Conservation (phyloP, 805 yeast genomes). For the Sungouiozyma ichnusensis region DNA sequence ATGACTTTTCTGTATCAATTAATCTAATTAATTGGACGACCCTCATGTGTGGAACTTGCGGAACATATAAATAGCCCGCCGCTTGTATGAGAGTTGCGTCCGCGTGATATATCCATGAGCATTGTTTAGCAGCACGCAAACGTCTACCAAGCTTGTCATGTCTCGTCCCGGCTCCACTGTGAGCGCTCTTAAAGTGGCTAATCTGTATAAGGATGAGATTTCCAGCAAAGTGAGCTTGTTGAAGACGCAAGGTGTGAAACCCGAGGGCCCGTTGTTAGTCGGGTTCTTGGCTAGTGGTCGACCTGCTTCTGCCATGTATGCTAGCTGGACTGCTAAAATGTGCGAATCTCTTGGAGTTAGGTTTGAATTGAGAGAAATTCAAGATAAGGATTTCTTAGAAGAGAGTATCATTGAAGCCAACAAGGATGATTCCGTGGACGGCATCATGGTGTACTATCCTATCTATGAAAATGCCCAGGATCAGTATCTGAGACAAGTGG, state of each 20-base stretch:
- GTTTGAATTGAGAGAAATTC: conserved; percentile 63
- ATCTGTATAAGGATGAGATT: conserved; percentile 67
- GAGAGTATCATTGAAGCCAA: conserved; percentile 77
- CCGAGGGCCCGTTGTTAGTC: conserved; percentile 62
- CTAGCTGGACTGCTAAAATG: conserved; percentile 91
- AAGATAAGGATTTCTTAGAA: conserved; percentile 73
- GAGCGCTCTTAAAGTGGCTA: conserved; percentile 80
- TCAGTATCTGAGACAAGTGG: conserved; percentile 89
- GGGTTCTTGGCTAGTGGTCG: conserved; percentile 89
- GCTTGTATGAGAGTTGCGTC: too few species aligned
- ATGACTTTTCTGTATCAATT: background rate
- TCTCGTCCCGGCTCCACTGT: conserved; percentile 59
- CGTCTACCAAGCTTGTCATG: too few species aligned
- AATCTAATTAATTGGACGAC: background rate
- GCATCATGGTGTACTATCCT: conserved; percentile 96
- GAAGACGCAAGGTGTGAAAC: conserved; percentile 13
- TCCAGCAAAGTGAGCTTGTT: conserved; percentile 43
- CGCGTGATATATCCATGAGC: too few species aligned
- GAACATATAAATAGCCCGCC: too few species aligned
- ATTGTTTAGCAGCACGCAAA: too few species aligned
- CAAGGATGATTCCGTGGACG: conserved; percentile 62
- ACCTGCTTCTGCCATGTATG: conserved; percentile 93
- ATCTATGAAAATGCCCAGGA: conserved; percentile 94
- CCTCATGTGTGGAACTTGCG: too few species aligned
- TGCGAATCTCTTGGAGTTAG: conserved; percentile 76